Conservation (phyloP, 148 eudicot genomes). For the Oxyria digyna region DNA sequence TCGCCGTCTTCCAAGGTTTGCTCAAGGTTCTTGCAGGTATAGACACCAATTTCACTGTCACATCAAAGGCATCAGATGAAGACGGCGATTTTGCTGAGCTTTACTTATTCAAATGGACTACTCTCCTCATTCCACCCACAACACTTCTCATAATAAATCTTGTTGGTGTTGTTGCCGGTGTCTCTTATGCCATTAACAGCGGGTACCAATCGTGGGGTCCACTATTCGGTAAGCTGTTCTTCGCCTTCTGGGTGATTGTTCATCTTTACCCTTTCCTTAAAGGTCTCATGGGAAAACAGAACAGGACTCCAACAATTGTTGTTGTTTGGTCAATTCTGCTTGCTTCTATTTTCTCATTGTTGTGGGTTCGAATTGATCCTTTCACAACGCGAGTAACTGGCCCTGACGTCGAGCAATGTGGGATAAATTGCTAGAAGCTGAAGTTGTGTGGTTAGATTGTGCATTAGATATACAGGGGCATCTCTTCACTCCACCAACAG, state of each 20-base stretch:
- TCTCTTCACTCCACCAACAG: neutral
- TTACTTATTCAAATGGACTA: slow-evolving; percentile 45
- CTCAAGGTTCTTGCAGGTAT: slow-evolving; percentile 56
- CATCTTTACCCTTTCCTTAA: slow-evolving; percentile 59
- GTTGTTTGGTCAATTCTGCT: slow-evolving; percentile 52
- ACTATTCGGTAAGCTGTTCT: slow-evolving; percentile 46
- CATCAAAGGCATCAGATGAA: slow-evolving; percentile 44
- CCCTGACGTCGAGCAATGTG: slow-evolving; percentile 28
- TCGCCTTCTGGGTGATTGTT: slow-evolving; percentile 52
- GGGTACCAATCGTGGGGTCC: slow-evolving; percentile 55
- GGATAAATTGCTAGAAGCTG: slow-evolving; percentile 29
- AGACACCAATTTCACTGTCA: slow-evolving; percentile 53
- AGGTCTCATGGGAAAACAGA: slow-evolving; percentile 47
- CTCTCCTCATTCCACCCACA: slow-evolving; percentile 50
- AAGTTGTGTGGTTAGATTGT: neutral
- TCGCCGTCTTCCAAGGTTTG: slow-evolving; percentile 54
- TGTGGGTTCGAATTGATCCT: slow-evolving; percentile 49
- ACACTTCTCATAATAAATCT: slow-evolving; percentile 39
- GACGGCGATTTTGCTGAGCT: slow-evolving; percentile 49
- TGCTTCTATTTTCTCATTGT: slow-evolving; percentile 51
- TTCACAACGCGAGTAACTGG: slow-evolving; percentile 33
- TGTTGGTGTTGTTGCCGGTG: slow-evolving; percentile 37
- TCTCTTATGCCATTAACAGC: slow-evolving; percentile 43
- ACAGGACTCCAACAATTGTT: slow-evolving; percentile 42
- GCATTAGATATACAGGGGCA: neutral